Evolutionary conservation across 2,329 filamentous ascomycete species (phyloP), one percentile per base, ranked within the genome.

Genomic region (Arthrobotrys entomopaga): DNA sequence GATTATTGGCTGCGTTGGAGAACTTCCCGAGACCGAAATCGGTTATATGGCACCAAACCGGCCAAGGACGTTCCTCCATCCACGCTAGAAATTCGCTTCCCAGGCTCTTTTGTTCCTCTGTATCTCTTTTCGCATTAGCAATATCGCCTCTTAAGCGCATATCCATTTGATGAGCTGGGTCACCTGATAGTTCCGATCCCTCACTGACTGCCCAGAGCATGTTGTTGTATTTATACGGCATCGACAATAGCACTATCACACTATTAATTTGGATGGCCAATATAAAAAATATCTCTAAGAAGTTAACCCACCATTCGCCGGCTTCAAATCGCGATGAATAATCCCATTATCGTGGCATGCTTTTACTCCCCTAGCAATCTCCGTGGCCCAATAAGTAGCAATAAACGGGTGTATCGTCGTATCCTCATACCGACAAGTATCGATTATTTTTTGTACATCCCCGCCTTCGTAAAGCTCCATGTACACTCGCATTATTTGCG

Each of bases 261-360:
- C n/a, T n/a, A 19, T 42, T 3, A 34, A 34, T 5, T 34, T 8
- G 29, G 6, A 10, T 19, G 42, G 16, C 11, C 16, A 5, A 24
- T 3, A 24, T 42, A 16, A 24, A 6, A 6, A 2, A 7, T 15
- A 20, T 40, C 2, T 11, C 38, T 38, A 10, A 15, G 26, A 13
- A 61, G 20, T 38, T 15, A 19, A 40, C 38, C 13, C 13, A 61
- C 65, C 58, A 64, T 71, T 71, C 2, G 42, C 58, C 1, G 58
- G 66, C n/a, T 71, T 71, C 29, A 71, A 57, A 64, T 71, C 66
- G n/a, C 66, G 24, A 58, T 71, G 66, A 34, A 64, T 63, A 29
- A 71, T 71, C 11, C 58, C 57, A 50, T 56, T 42, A 43, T 71
- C 66, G 26, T 71, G 66, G 26, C 58, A 71, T n/a, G 66, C 57